A percentile compares a stretch with the other conserved stretches of the same genome.
phyloP scores from a whole-genome alignment of 2,329 filamentous ascomycete genomes.

The Cylindrodendrum hubeiense region DNA sequence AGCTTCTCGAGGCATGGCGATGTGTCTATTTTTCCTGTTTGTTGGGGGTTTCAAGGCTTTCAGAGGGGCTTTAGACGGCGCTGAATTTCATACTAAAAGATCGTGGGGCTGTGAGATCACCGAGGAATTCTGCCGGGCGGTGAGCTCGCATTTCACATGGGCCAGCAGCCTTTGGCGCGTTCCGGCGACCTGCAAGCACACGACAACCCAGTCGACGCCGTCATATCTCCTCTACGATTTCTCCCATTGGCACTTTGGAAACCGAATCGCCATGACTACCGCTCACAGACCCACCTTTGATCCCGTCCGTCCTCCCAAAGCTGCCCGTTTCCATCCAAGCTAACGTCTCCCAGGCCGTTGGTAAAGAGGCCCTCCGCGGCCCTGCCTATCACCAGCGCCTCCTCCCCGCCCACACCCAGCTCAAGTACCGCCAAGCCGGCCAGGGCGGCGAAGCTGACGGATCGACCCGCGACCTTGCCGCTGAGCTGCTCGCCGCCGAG shows the following conservation, averaged over 20 bases:
- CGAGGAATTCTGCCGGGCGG: conserved; percentile 64
- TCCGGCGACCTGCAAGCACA: neutral
- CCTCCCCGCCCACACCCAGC: conserved; percentile 90
- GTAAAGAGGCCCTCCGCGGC: conserved; percentile 94
- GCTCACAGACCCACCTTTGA: conserved; percentile 94
- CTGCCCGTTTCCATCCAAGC: conserved; percentile 11
- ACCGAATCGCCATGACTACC: conserved; percentile 66
- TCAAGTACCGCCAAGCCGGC: conserved; percentile 89
- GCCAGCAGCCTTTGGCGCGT: conserved; percentile 1
- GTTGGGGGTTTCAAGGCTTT: conserved; percentile 15
- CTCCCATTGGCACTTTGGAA: conserved; percentile 5
- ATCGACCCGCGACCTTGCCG: conserved; percentile 80
- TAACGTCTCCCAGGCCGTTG: conserved; percentile 74
- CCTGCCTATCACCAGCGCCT: conserved; percentile 97
- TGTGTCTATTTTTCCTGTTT: conserved; percentile 28
- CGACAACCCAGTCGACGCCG: neutral
- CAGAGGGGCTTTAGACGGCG: neutral
- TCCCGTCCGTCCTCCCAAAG: conserved; percentile 67
- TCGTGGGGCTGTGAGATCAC: conserved; percentile 35
- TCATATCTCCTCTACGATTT: neutral
- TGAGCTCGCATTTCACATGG: conserved; percentile 44
- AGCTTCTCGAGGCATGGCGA: conserved; percentile 88
- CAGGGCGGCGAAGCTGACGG: conserved; percentile 87
- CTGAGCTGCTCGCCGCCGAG: conserved; percentile 91
- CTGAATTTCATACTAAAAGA: conserved; percentile 24